Conservation (phyloP, 208 protist species). For the Giardia muris region DNA sequence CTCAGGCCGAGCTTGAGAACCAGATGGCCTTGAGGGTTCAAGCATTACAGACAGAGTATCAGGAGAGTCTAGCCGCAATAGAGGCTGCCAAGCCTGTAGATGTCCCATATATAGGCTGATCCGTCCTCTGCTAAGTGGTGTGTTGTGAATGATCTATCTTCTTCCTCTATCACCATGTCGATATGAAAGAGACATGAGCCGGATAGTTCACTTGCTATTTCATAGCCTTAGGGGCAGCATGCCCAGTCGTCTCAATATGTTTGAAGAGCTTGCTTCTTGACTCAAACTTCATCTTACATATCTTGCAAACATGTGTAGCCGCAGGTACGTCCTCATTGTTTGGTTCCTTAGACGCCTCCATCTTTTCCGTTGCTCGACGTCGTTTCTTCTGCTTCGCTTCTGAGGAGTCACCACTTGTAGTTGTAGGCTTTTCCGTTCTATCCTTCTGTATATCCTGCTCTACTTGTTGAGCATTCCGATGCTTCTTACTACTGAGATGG, state of each 20-base stretch:
- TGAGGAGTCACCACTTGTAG: not conserved
- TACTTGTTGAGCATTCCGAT: not conserved
- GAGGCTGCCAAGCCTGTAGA: not conserved
- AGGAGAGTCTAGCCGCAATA: no score
- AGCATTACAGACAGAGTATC: no score
- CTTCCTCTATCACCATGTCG: not conserved
- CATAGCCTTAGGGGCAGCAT: not conserved
- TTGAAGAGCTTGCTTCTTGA: not conserved
- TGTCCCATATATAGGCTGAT: not conserved
- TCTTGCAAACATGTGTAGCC: not conserved
- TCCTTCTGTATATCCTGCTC: not conserved
- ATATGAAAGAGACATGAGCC: no score
- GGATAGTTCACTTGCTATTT: no score
- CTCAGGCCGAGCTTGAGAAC: not conserved
- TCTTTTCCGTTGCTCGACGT: not conserved
- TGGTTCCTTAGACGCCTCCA: no score
- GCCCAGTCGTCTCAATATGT: not conserved
- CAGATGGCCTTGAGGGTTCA: no score
- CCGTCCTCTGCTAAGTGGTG: not conserved
- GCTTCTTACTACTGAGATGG: constrained; percentile 1
- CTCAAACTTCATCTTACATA: not conserved
- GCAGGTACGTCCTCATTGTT: not conserved
- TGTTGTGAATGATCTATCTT: not conserved
- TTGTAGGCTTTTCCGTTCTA: not conserved
- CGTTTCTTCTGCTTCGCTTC: not conserved